phyloP scores from a whole-genome alignment of 1,284 basidiomycete genomes.

The Ustilago crameri region DNA sequence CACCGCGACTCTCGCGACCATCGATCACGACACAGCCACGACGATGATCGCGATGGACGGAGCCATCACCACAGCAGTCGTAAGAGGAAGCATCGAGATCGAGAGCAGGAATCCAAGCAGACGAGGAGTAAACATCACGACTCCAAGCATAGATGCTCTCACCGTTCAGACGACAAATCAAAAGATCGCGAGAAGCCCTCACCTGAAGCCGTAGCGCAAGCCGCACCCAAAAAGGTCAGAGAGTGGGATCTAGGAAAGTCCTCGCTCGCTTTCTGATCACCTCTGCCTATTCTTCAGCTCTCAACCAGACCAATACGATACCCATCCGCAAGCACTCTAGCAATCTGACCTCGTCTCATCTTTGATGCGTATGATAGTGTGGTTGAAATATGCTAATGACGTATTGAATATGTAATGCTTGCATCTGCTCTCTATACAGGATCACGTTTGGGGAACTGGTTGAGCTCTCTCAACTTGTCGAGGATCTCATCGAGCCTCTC shows the following conservation, averaged over 20 bases:
- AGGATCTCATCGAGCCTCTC: conserved; percentile 25
- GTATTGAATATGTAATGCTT: too few species aligned
- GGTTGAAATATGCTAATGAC: too few species aligned
- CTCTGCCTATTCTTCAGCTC: background rate
- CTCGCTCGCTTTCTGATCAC: conserved; percentile 10
- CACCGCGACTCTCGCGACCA: background rate
- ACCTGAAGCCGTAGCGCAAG: background rate
- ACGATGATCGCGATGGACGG: too few species aligned
- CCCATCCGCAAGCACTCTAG: background rate
- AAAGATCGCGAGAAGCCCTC: background rate
- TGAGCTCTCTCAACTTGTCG: conserved; percentile 19
- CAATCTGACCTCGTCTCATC: background rate
- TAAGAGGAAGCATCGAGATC: too few species aligned
- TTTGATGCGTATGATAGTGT: background rate
- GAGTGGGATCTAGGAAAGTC: conserved; percentile 45
- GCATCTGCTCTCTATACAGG: background rate
- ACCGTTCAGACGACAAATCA: background rate
- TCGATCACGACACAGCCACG: background rate
- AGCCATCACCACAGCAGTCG: too few species aligned
- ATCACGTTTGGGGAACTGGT: conserved; percentile 19
- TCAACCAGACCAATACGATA: background rate
- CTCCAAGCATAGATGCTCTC: background rate
- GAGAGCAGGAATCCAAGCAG: too few species aligned
- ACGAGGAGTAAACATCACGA: too few species aligned
- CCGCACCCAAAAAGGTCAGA: conserved; percentile 16